These are phyloP conservation scores for Cubamyces sp. DNA, from an alignment of 768 basidiomycete species.

Conservation along the genomic window DNA sequence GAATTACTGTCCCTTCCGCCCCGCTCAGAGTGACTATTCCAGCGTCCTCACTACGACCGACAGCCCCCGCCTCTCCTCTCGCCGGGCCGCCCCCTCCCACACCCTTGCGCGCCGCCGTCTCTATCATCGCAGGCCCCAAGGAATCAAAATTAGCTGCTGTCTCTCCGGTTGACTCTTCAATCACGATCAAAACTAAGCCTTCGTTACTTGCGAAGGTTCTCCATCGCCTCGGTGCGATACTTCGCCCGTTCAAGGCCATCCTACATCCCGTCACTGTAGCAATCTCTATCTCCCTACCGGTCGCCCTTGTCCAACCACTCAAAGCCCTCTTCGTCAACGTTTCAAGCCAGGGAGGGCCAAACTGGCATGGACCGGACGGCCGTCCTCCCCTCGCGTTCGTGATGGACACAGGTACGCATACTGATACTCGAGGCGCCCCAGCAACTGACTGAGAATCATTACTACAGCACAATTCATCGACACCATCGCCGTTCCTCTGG, in stretches of 20 bases:
- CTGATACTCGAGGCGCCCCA: slow-evolving; percentile 3
- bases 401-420: slow-evolving; percentile 36
- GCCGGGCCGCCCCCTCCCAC: not conserved
- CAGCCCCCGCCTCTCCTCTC: slow-evolving; percentile 14
- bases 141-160: not conserved
- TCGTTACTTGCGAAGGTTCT: not conserved
- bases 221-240: slow-evolving; percentile 13
- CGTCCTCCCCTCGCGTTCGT: slow-evolving; percentile 40
- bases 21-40: slow-evolving; percentile 15
- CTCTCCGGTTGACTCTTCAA: not conserved
- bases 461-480: slow-evolving; percentile 29
- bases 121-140: too few species aligned
- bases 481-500: slow-evolving; percentile 25
- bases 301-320: slow-evolving; percentile 37
- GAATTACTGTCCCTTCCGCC: slow-evolving; percentile 3
- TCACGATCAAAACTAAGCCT: not conserved
- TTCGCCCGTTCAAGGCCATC: slow-evolving; percentile 32
- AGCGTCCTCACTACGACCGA: not conserved
- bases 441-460: slow-evolving; percentile 20
- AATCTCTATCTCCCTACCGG: slow-evolving; percentile 43
- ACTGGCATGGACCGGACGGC: slow-evolving; percentile 42
- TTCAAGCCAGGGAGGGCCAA: slow-evolving; percentile 27
- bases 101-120: not conserved
- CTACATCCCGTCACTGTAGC: slow-evolving; percentile 43
- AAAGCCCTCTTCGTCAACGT: slow-evolving; percentile 40